These are phyloP conservation scores for Nothophaeocryptopus gaeumannii DNA, from an alignment of 2,329 filamentous ascomycete genomes.

Conservation along the genomic window DNA sequence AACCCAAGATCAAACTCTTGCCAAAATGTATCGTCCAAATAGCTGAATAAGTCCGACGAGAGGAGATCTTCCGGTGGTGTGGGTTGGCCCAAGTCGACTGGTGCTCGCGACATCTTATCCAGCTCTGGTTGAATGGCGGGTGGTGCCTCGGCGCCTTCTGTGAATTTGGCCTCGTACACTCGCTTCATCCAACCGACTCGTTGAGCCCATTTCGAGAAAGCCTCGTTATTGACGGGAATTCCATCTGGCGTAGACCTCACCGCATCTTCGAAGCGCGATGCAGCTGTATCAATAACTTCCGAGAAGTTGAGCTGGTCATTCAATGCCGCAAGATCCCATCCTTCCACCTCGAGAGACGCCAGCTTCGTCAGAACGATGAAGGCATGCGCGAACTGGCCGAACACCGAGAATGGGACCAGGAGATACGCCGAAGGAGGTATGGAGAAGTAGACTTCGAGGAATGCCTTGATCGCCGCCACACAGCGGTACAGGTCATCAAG, in stretches of 20 bases:
- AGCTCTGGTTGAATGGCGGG: not conserved
- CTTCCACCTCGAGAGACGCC: conserved; percentile 31
- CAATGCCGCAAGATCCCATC: conserved; percentile 28
- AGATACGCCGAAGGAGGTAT: conserved; percentile 28
- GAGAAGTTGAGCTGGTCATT: conserved; percentile 23
- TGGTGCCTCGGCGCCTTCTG: not conserved
- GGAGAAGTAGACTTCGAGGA: conserved; percentile 28
- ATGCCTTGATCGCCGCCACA: conserved; percentile 26
- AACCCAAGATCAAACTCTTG: conserved; percentile 18
- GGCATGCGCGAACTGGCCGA: conserved; percentile 31
- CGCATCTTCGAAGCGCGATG: conserved; percentile 23
- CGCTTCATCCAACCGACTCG: conserved; percentile 29
- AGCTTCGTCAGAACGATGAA: conserved; percentile 32
- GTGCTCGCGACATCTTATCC: conserved; percentile 6
- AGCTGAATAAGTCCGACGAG: conserved; percentile 29
- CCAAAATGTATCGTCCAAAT: conserved; percentile 30
- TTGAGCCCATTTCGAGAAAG: conserved; percentile 32
- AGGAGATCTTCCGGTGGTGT: conserved; percentile 27
- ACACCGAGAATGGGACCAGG: conserved; percentile 29
- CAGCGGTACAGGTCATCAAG: conserved; percentile 28
- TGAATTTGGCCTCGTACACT: conserved; percentile 27
- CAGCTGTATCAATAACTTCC: conserved; percentile 23
- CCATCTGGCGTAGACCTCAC: conserved; percentile 23
- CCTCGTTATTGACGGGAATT: conserved; percentile 28
- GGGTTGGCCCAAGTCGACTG: conserved; percentile 14